Evolutionary conservation across 2,329 filamentous ascomycete species (phyloP).

Genomic region (Geosmithia flava): DNA sequence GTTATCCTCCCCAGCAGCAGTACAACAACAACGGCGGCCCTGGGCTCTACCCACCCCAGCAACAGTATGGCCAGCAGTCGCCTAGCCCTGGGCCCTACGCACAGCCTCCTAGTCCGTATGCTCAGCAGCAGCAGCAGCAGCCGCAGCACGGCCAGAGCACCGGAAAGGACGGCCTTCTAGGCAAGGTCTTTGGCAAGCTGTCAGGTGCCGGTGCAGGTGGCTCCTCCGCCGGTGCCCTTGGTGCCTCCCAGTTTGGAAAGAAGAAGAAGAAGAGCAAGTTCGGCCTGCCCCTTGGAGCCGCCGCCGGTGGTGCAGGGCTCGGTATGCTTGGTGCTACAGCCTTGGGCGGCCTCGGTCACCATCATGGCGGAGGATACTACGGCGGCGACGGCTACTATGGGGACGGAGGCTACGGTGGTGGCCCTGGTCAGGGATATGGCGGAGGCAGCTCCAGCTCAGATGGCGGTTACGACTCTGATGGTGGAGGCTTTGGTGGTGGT

Average conservation of each 20-base stretch:
- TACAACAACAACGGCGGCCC: not conserved
- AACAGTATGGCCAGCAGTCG: slow-evolving; percentile 1
- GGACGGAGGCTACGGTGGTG: not conserved
- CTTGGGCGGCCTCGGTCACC: not conserved
- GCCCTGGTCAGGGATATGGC: not conserved
- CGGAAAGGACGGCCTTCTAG: not conserved
- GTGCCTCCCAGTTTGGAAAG: not conserved
- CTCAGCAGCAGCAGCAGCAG: slow-evolving; percentile 1
- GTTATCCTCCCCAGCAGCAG: not conserved
- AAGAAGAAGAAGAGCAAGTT: slow-evolving; percentile 3
- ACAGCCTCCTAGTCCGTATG: not conserved
- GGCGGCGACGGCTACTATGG: not conserved
- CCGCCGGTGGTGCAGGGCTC: slow-evolving; percentile 1
- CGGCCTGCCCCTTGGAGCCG: slow-evolving; percentile 1
- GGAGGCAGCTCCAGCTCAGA: not conserved
- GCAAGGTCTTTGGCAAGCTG: slow-evolving; percentile 1
- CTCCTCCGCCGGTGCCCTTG: not conserved
- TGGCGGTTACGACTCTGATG: not conserved
- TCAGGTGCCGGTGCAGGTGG: not conserved
- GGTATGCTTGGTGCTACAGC: not conserved
- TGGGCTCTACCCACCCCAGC: slow-evolving; percentile 1
- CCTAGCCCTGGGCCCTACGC: not conserved
- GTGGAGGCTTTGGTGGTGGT: not conserved
- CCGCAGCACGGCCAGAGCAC: not conserved
- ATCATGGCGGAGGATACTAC: not conserved